phyloP scores from a whole-genome alignment of 306 rosid species.

The Glycine soja region DNA sequence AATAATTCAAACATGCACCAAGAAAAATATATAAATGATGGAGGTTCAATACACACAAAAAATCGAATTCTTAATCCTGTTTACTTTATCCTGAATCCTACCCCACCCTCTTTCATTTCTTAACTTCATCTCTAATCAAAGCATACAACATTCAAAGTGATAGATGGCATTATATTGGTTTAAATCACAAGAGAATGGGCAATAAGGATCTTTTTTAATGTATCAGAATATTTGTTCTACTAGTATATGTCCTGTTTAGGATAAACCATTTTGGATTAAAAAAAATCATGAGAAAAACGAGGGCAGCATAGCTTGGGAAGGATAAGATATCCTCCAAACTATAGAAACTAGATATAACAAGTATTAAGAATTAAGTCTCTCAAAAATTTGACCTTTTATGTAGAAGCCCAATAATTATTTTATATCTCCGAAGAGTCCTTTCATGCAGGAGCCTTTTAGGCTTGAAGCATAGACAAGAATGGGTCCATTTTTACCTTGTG shows the following conservation, averaged over 20 bases:
- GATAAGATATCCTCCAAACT: slow-evolving; percentile 17
- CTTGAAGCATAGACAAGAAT: not conserved
- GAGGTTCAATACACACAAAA: slow-evolving; percentile 3
- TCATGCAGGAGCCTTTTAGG: not conserved
- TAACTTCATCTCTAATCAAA: slow-evolving; percentile 23
- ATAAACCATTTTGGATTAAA: not conserved
- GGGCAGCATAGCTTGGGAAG: not conserved
- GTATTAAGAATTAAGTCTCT: not conserved
- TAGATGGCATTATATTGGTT: slow-evolving; percentile 21
- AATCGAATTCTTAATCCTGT: slow-evolving; percentile 10
- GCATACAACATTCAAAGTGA: slow-evolving; percentile 18
- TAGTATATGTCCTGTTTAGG: slow-evolving; percentile 20
- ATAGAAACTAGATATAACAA: slow-evolving; percentile 13
- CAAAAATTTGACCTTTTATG: slow-evolving; percentile 10
- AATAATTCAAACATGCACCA: slow-evolving; percentile 24
- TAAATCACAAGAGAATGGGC: slow-evolving; percentile 9
- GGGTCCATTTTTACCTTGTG: slow-evolving; percentile 20
- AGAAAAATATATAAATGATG: slow-evolving; percentile 18
- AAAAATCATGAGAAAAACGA: not conserved
- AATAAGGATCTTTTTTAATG: not conserved
- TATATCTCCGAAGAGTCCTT: not conserved
- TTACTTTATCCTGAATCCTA: slow-evolving; percentile 12
- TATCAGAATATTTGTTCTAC: slow-evolving; percentile 17
- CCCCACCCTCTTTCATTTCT: slow-evolving; percentile 32
- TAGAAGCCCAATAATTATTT: slow-evolving; percentile 20